phyloP scores from a whole-genome alignment of 148 eudicot genomes.

The Silene latifolia region DNA sequence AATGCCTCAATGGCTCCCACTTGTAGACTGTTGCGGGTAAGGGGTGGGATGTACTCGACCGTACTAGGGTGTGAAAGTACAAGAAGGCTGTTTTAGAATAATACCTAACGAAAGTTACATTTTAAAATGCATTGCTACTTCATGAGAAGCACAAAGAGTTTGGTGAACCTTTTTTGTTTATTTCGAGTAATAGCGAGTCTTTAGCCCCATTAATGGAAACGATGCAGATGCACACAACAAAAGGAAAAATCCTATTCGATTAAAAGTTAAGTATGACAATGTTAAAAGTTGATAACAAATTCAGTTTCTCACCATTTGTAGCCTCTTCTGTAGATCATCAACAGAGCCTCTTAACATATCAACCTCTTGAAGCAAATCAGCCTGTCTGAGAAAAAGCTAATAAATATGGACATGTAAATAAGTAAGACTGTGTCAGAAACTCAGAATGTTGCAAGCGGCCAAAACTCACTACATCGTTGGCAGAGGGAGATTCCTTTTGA shows the following conservation, averaged over 20 bases:
- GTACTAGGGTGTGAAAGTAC: not conserved
- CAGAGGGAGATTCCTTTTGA: constrained; percentile 58
- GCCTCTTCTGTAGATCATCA: constrained; percentile 62
- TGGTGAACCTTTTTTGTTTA: not conserved
- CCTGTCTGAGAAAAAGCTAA: constrained; percentile 82
- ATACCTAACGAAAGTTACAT: not conserved
- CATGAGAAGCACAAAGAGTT: not conserved
- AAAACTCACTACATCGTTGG: constrained; percentile 65
- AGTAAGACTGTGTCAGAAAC: constrained; percentile 6
- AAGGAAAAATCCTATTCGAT: not conserved
- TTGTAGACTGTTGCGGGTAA: not conserved
- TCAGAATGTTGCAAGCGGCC: not conserved
- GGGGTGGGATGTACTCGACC: not conserved
- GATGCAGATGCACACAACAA: not conserved
- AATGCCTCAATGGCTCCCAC: not conserved
- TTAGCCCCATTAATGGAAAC: not conserved
- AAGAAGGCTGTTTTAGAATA: not conserved
- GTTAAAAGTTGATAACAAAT: not conserved
- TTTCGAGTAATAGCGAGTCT: not conserved
- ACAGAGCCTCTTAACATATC: constrained; percentile 50
- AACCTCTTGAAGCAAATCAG: constrained; percentile 66
- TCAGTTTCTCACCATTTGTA: constrained; percentile 53
- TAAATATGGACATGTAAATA: constrained; percentile 31
- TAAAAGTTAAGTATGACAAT: not conserved
- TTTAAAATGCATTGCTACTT: not conserved